Evolutionary conservation across 202 grass and related monocot species (phyloP), one percentile per base, ranked within the genome.

Genomic region (Setaria italica): DNA sequence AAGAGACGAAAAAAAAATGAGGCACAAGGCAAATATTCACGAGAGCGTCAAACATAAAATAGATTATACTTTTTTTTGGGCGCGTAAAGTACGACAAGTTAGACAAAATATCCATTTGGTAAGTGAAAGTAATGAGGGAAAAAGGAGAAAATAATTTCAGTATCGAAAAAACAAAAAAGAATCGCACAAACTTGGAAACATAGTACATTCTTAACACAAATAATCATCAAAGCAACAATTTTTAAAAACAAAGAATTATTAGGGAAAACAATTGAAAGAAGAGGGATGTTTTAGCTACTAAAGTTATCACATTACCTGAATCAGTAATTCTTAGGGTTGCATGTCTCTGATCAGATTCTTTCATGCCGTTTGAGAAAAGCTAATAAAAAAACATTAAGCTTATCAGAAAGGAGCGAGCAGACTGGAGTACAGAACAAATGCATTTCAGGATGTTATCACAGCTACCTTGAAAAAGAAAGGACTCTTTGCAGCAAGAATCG

Each of bases 281-380:
- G 68, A 19, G 45, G 19, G 42, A 80, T 25, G 11, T 39, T 57
- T 3, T 4, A 69, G 35, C 80, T 47, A 81, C 32, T 54, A 57
- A 13, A 81, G 37, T 14, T 66, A 63, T 41, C 45, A 72, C 75
- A 81, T 91, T 92, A 98, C 95, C 93, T 95, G 95, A 94, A 54
- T 91, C 93, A 66, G 86, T 89, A 87, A 98, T 98, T 95, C 91
- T 87, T 87, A 98, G 80, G 78, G 93, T 98, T 47, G 93, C 95
- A 64, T 98, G 86, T 74, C 93, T 88, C 83, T 95, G 85, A 76
- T 95, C 95, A 86, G 95, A 98, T 90, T 98, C 95, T 88, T 90
- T 95, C 95, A 98, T 98, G 72, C 95, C 95, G 59, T 98, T 98
- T 85, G 93, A 98, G 83, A 98, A 98, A 86, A 95, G 95, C 95